A percentile compares a stretch with the other conserved stretches of the same genome.
Conservation (phyloP, 345 rosid species). For the Hibiscus mutabilis region DNA sequence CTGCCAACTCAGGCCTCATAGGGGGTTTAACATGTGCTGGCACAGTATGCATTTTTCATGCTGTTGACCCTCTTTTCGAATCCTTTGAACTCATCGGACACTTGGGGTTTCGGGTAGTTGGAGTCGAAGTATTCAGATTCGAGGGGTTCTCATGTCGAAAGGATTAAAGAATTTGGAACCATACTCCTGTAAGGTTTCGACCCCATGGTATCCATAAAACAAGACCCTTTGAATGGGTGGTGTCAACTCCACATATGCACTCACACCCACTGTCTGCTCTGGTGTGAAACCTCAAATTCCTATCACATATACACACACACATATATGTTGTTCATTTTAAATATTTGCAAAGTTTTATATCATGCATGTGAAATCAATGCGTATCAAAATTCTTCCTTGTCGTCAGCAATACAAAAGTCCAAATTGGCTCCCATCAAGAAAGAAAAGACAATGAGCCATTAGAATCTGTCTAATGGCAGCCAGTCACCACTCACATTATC, state of each 20-base stretch:
- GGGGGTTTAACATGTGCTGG: background rate
- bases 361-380: background rate
- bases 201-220: background rate
- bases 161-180: background rate
- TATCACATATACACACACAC: background rate
- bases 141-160: background rate
- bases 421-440: slow-evolving; percentile 9
- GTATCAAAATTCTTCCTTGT: background rate
- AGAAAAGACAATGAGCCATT: background rate
- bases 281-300: background rate
- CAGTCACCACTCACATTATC: background rate
- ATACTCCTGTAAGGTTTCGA: background rate
- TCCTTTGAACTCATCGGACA: background rate
- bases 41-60: background rate
- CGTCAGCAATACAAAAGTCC: slow-evolving; percentile 7
- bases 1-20: too few species aligned
- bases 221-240: background rate
- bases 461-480: background rate
- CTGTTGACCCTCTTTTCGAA: background rate
- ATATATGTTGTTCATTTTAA: background rate
- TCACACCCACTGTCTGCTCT: background rate
- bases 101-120: background rate
- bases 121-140: background rate
- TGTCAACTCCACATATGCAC: background rate
- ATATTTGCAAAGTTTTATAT: background rate